These are phyloP conservation scores for Naganishia kalamii DNA, from an alignment of 768 basidiomycete genomes.

Conservation along the genomic window DNA sequence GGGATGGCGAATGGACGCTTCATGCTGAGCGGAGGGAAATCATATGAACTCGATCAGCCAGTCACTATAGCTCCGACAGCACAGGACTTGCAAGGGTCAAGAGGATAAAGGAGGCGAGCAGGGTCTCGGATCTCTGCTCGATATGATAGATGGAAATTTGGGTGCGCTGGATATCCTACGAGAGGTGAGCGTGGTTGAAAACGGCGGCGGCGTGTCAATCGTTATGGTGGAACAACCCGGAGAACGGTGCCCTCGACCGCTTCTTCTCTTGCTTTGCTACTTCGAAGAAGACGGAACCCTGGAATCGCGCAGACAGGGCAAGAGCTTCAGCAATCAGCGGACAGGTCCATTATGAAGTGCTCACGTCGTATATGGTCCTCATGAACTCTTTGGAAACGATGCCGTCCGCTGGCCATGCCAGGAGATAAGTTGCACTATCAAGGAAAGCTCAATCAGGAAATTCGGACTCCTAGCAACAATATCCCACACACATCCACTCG, in stretches of 20 bases:
- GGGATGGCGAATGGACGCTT: no score
- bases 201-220: neutral
- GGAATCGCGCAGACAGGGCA: neutral
- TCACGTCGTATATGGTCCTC: conserved; percentile 49
- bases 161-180: no score
- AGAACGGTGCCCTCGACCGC: neutral
- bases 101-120: no score
- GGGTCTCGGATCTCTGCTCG: no score
- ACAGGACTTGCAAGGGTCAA: no score
- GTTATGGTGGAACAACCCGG: conserved; percentile 5
- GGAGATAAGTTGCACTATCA: conserved; percentile 48
- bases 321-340: neutral
- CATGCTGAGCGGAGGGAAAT: no score
- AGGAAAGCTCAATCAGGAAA: neutral
- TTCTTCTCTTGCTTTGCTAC: neutral
- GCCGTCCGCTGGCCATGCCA: conserved; percentile 50
- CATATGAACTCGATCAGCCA: no score
- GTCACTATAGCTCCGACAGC: no score
- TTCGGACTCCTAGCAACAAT: neutral
- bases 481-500: neutral
- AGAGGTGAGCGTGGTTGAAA: neutral
- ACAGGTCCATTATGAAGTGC: conserved; percentile 23
- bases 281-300: conserved; percentile 16
- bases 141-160: no score
- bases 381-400: conserved; percentile 50